Percentiles rank a stretch among this genome's conserved stretches.
Conservation (phyloP, 768 basidiomycete species). For the Lactifluus subvellereus region DNA sequence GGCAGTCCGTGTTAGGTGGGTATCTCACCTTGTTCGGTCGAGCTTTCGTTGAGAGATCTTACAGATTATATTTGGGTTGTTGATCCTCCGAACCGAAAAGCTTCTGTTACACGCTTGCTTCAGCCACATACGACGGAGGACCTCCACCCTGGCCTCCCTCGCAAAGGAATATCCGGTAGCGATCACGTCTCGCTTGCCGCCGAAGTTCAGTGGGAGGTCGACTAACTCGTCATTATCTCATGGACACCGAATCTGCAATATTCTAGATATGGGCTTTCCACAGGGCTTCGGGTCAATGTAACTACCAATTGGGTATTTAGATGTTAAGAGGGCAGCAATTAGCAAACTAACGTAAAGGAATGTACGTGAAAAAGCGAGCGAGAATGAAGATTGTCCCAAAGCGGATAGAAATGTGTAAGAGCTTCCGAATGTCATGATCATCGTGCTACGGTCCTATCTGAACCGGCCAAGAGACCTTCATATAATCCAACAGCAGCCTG, state of each 20-base stretch:
- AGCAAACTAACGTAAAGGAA: conserved; percentile 4
- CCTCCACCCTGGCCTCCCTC: conserved; percentile 72
- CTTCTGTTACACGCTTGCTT: conserved; percentile 49
- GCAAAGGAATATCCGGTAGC: conserved; percentile 69
- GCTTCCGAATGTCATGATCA: conserved; percentile 9
- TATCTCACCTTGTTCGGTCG: conserved; percentile 1
- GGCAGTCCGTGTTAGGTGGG: conserved; percentile 75
- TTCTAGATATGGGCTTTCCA: not conserved
- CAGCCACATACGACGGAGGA: conserved; percentile 52
- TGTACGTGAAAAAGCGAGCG: not conserved
- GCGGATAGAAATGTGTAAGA: not conserved
- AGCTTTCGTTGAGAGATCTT: conserved; percentile 4
- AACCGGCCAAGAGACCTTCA: conserved; percentile 80
- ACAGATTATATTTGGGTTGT: conserved; percentile 88
- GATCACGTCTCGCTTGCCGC: conserved; percentile 82
- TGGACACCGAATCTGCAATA: not conserved
- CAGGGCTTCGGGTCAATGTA: not conserved
- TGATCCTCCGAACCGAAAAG: conserved; percentile 35
- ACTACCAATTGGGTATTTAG: conserved; percentile 17
- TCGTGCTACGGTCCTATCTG: conserved; percentile 50
- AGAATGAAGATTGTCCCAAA: conserved; percentile 7
- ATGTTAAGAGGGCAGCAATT: conserved; percentile 8
- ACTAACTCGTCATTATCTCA: conserved; percentile 2
- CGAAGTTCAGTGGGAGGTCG: conserved; percentile 40
- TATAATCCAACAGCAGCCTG: conserved; percentile 78